These are phyloP conservation scores for Crithidia bombi DNA, from an alignment of 208 protist genomes.

Conservation along the genomic window DNA sequence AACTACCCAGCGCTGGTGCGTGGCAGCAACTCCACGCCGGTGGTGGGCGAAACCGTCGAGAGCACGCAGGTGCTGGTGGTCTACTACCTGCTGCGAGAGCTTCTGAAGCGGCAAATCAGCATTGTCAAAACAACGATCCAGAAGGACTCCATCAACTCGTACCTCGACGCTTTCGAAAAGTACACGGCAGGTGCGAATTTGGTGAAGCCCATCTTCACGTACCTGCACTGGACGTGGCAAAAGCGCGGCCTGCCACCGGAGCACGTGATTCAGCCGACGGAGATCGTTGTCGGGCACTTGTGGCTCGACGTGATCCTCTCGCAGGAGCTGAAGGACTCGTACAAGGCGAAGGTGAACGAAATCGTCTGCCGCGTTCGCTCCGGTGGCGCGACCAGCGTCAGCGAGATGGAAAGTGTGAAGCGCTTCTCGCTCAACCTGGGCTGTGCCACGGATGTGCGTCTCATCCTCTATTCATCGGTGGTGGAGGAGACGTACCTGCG, in stretches of 20 bases:
- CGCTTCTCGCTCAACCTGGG: conserved; percentile 66
- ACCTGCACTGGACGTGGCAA: conserved; percentile 85
- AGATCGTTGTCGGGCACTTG: conserved; percentile 62
- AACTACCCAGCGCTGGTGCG: conserved; percentile 75
- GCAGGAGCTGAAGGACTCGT: conserved; percentile 30
- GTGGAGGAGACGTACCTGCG: conserved; percentile 69
- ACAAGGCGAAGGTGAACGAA: conserved; percentile 48
- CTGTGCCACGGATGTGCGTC: conserved; percentile 57
- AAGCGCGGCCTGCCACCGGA: conserved; percentile 71
- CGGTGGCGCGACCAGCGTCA: conserved; percentile 34
- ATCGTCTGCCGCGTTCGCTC: conserved; percentile 47
- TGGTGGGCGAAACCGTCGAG: conserved; percentile 58
- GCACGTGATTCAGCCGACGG: conserved; percentile 74
- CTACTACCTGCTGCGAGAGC: conserved; percentile 78
- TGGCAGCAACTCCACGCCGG: conserved; percentile 45
- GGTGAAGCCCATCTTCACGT: conserved; percentile 75
- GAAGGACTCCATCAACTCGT: conserved; percentile 39
- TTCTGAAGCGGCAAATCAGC: conserved; percentile 66
- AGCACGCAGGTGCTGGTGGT: conserved; percentile 84
- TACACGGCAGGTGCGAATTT: conserved; percentile 72
- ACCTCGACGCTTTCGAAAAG: conserved; percentile 68
- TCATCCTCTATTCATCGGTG: conserved; percentile 53
- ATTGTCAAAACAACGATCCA: conserved; percentile 39
- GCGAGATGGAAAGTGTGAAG: conserved; percentile 63
- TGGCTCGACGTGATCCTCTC: conserved; percentile 55